Evolutionary conservation across 768 basidiomycete genomes (phyloP), one percentile per base, ranked within the genome.

Genomic region (Russula sp.): DNA sequence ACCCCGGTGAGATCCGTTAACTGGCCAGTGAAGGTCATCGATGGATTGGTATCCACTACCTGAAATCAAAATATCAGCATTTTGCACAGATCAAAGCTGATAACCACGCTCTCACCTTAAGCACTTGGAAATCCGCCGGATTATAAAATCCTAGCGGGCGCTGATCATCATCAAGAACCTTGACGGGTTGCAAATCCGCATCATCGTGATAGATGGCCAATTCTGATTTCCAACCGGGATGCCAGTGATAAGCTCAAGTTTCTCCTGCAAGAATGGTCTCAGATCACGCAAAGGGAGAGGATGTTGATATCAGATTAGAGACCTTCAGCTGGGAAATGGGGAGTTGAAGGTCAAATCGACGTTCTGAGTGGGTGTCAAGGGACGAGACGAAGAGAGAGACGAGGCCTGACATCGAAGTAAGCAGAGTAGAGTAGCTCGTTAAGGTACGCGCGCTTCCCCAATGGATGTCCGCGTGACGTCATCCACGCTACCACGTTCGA

Each of bases 241-340:
- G 26, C 96, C 96, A n/a, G 96, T 98, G 70, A 97, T 84, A 61
- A 86, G 81, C 72, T 94, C 92, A 34, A 98, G 83, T 71, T 92
- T 97, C 62, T 71, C 67, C 72, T 73, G 51, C 10, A 32, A 54
- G 40, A 49, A 48, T 2, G 11, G 10, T 24, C 20, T 51, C 24
- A 55, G 64, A 52, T 32, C 8, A 26, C 34, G 40, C 13, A 6
- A 53, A 38, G 5, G 26, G 22, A 20, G 8, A 28, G 18, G 5
- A 11, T 18, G 2, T n/a, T 9, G 49, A 34, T n/a, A n/a, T 8
- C 36, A 32, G 44, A 40, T 20, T 34, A 68, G 69, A 58, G 54
- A 93, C 94, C 84, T 97, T 98, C 69, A 98, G 86, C 69, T 90
- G 83, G 40, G 80, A 80, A 55, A 98, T 80, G 0, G 90, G 88